Evolutionary conservation across 2,329 filamentous ascomycete species (phyloP).

Genomic region (Coleophoma cylindrospora): DNA sequence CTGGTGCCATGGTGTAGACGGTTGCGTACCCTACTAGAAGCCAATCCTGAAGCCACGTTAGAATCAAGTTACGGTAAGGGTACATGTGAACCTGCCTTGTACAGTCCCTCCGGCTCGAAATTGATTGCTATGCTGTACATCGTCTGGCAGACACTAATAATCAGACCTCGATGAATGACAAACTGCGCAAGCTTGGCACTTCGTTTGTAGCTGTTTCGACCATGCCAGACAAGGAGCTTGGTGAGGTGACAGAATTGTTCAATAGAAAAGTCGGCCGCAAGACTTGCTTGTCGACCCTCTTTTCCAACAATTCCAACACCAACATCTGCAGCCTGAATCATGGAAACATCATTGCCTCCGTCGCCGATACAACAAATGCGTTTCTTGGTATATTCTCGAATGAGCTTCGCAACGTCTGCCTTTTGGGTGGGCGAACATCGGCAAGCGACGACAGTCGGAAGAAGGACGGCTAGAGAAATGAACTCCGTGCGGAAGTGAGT

Average conservation of each 20-base stretch:
- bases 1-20: constrained; percentile 88
- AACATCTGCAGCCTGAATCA: constrained; percentile 98
- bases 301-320: constrained; percentile 98
- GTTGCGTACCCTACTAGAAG: constrained; percentile 95
- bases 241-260: constrained; percentile 93
- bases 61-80: neutral
- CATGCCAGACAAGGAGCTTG: constrained; percentile 98
- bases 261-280: constrained; percentile 95
- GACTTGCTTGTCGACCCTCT: constrained; percentile 88
- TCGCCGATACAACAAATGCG: constrained; percentile 97
- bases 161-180: constrained; percentile 93
- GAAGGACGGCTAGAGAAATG: constrained; percentile 77
- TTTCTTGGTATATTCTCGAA: constrained; percentile 88
- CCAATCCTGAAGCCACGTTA: constrained; percentile 60
- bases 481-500: constrained; percentile 80
- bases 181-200: constrained; percentile 95
- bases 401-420: constrained; percentile 85
- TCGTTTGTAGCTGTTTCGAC: constrained; percentile 94
- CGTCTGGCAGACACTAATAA: constrained; percentile 93
- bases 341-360: constrained; percentile 95
- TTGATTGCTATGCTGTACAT: constrained; percentile 92
- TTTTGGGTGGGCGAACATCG: constrained; percentile 97
- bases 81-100: constrained; percentile 49
- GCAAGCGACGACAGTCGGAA: constrained; percentile 92
- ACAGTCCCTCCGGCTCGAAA: constrained; percentile 91